Evolutionary conservation across 169 alveolate species (phyloP), one percentile per base, ranked within the genome.

Genomic region (Babesia caballi): DNA sequence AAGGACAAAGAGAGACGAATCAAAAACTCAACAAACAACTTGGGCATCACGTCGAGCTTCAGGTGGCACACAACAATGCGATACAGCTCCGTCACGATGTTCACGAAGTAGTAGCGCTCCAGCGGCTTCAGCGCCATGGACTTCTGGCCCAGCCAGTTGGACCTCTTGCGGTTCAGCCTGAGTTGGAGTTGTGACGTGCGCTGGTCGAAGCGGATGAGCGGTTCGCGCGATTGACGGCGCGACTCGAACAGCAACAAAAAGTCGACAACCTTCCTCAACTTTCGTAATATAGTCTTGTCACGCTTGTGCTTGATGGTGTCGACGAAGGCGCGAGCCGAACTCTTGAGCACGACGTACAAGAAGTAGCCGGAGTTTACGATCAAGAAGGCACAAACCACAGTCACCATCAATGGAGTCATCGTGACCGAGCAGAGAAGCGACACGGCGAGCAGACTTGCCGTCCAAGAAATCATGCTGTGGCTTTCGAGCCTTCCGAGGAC

Each of bases 401-500:
- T 60, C 5, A 21, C 46, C 33, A 35, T 51, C 21, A 32, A 30
- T 14, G 52, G 56, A 7, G 54, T 57, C 41, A 59, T 12, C 19
- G 52, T 56, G 0, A 74, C 65, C 52, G 40, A 71, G 49, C 69
- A 74, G 70, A 58, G 33, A 52, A 83, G 36, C 44, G 83, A 63
- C 27, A 50, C 89, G 35, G 52, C 66, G 40, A 87, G 71, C 40
- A 88, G 69, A 23, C 90, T 91, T 19, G 90, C 52, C 8, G 94
- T 89, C 95, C 95, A 91, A 35, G 91, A 66, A 27, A 77, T 49
- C 95, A 91, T 91, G 58, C 94, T 88, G 80, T 89, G 90, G 52
- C 84, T 91, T 52, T 91, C 95, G 8, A 91, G 89, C 51, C 78
- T 60, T 76, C 90, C 92, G 50, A 91, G 82, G 5, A 85, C 88